Evolutionary conservation across 305 asterid genomes (phyloP), one percentile per base, ranked within the genome.

Genomic region (Solanum aculeatissimum): DNA sequence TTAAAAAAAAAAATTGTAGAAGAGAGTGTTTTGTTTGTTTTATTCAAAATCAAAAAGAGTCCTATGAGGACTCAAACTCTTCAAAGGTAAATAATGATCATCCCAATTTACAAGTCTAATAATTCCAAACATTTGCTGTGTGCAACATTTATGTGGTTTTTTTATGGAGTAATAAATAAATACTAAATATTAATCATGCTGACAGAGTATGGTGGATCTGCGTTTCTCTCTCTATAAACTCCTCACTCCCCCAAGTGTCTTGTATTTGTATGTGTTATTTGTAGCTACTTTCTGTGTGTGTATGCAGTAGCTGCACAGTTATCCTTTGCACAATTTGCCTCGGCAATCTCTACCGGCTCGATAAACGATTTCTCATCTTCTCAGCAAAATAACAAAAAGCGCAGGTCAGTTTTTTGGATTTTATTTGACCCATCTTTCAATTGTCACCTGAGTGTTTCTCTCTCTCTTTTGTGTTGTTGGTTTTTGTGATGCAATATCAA

Each of bases 401-500:
- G 89, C 93, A 90, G 95, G 92, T 92, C 89, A 87, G 91, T 68
- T 77, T 88, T 91, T 90, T 87, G 90, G 90, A 70, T 88, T 92
- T 88, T 89, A 51, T 84, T 8, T n/a, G 29, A 84, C 87, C 85
- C 90, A 85, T 65, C 87, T 88, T 83, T 66, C 54, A 83, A 74
- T 23, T 57, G 66, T 87, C 60, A 79, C 60, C 42, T 35, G 0
- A 4, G 38, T 35, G 2, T 3, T 21, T 83, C 42, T 83, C 27
- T 55, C 45, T 60, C 14, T 60, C 19, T 84, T 84, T 84, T 78
- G 74, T 88, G 83, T 87, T 87, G 81, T 88, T 84, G 84, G 81
- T 65, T 86, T 80, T 88, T 92, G 72, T 84, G 92, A 87, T 89
- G 83, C 65, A 79, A 82, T 77, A 75, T 82, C 38, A n/a, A 58